Percentiles rank a stretch among this genome's conserved stretches.
Evolutionary conservation across 1,139 yeast genomes (phyloP).

Genomic region (Protomyces lactucae-debilis): DNA sequence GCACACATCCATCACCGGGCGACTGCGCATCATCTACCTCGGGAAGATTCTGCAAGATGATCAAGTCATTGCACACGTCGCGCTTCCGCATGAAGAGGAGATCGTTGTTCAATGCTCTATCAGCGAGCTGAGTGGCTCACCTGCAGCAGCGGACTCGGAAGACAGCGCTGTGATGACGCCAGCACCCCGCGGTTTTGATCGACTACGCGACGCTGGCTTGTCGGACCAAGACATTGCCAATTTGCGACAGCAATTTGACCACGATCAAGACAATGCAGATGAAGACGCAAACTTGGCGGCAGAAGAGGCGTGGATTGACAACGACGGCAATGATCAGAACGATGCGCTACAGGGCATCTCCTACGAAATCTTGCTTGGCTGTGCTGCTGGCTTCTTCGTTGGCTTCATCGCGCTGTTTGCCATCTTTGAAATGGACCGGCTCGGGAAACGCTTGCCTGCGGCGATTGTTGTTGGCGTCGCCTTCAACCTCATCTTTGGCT

Average conservation of each 20-base stretch:
- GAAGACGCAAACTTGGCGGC: slow-evolving; percentile 4
- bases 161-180: background rate
- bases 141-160: background rate
- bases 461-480: background rate
- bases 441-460: background rate
- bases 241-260: slow-evolving; percentile 20
- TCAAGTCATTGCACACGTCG: slow-evolving; percentile 13
- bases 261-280: background rate
- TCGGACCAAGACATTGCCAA: slow-evolving; percentile 25
- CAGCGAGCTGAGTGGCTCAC: background rate
- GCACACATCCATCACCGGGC: background rate
- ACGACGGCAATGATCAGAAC: background rate
- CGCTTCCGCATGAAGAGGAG: background rate
- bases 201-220: slow-evolving; percentile 30
- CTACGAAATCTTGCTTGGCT: slow-evolving; percentile 11
- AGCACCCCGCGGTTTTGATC: slow-evolving; percentile 31
- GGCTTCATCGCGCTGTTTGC: slow-evolving; percentile 3
- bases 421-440: background rate
- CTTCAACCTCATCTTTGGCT: background rate
- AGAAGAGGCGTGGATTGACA: slow-evolving; percentile 15
- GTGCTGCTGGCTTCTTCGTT: slow-evolving; percentile 7
- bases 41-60: slow-evolving; percentile 30
- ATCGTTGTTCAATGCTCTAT: background rate
- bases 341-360: slow-evolving; percentile 5
- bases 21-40: slow-evolving; percentile 13